phyloP scores from a whole-genome alignment of 202 grass and related monocot species.

The Zoysia matrella region DNA sequence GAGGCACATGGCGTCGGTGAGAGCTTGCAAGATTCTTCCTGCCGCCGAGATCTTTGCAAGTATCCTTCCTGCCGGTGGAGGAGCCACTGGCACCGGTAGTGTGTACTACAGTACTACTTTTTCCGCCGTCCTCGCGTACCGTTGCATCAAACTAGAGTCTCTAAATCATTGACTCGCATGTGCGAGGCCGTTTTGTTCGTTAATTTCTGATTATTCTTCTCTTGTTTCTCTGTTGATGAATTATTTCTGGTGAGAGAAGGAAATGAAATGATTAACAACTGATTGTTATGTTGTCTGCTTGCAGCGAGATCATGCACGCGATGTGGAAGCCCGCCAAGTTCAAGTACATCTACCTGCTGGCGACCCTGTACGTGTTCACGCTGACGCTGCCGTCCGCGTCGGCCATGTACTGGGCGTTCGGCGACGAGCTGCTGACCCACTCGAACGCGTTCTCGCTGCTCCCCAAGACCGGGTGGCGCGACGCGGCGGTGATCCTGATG shows the following conservation, averaged over 20 bases:
- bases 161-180: slow-evolving; percentile 62
- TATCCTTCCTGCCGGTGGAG: slow-evolving; percentile 47
- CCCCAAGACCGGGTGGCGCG: slow-evolving; percentile 68
- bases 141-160: slow-evolving; percentile 34
- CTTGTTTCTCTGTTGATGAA: background rate
- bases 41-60: slow-evolving; percentile 56
- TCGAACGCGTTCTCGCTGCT: no score
- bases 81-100: slow-evolving; percentile 24
- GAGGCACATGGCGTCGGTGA: slow-evolving; percentile 51
- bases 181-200: slow-evolving; percentile 65
- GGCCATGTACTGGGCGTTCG: no score
- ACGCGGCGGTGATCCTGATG: slow-evolving; percentile 89
- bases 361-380: no score
- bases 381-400: no score
- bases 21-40: slow-evolving; percentile 71
- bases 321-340: slow-evolving; percentile 80
- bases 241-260: no score
- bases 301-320: slow-evolving; percentile 98
- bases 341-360: no score
- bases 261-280: no score
- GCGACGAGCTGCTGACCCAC: no score
- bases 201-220: slow-evolving; percentile 40
- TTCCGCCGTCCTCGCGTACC: slow-evolving; percentile 43
- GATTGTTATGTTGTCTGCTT: background rate
- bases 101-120: background rate